phyloP scores from a whole-genome alignment of 805 yeast genomes.

The Ogataea methanolica region DNA sequence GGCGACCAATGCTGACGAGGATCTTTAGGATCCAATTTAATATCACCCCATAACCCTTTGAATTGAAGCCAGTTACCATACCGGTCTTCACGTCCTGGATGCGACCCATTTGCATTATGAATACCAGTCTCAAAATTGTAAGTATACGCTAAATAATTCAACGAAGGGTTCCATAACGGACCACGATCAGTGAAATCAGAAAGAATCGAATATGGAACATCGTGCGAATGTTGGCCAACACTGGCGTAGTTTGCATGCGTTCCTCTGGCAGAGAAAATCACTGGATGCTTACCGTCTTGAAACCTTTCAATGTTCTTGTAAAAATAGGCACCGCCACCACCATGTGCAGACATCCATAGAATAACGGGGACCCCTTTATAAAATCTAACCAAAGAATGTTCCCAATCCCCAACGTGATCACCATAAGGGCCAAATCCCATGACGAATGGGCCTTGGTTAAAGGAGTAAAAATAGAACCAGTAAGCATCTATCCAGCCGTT shows the following conservation, averaged over 20 bases:
- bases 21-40: conserved; percentile 58
- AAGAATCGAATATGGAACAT: conserved; percentile 84
- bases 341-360: conserved; percentile 97
- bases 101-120: conserved; percentile 42
- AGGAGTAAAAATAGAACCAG: conserved; percentile 95
- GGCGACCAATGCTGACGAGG: conserved; percentile 83
- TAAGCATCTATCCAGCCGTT: conserved; percentile 93
- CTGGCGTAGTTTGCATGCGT: conserved; percentile 96
- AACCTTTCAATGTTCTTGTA: conserved; percentile 72
- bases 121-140: conserved; percentile 55
- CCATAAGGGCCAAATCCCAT: conserved; percentile 99
- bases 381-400: conserved; percentile 84
- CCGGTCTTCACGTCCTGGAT: conserved; percentile 45
- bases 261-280: conserved; percentile 87
- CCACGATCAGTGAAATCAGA: conserved; percentile 95
- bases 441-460: conserved; percentile 92
- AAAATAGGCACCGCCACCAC: conserved; percentile 89
- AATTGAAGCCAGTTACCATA: conserved; percentile 78
- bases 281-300: conserved; percentile 48
- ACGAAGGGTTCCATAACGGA: conserved; percentile 88
- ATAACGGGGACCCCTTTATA: conserved; percentile 73
- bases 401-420: conserved; percentile 98
- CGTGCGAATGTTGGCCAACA: conserved; percentile 96
- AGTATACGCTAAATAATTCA: conserved; percentile 77
- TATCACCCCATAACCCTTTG: conserved; percentile 90